Base-by-base conservation (phyloP, 805 yeast species). In the Metschnikowia peoriensis region DNA sequence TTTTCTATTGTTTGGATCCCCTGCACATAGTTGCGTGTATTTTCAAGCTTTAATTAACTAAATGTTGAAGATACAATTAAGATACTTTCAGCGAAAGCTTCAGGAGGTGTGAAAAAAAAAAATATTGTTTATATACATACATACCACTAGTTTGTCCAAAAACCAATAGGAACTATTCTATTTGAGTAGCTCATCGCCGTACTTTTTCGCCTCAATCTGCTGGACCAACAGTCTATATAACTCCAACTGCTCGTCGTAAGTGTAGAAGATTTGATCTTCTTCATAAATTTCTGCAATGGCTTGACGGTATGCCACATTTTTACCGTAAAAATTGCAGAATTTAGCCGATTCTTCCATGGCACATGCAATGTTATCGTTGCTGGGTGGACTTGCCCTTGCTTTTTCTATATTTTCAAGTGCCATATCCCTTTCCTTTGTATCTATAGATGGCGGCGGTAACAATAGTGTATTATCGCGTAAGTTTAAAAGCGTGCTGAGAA, bases 381-480 rank as follows among this genome's bases (percentile, higher is more conserved):
- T 49, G 29, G 46, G 32, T 11, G 46, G 11, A 15, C 44, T 14
- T 14, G 14, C 37, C 3, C 29, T 39, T 9, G 28, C 15, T 7
- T 57, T 22, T 15, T 38, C 43, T 4, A 57, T 58, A 14, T 55
- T 57, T 45, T 73, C 57, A 6, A 72, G 47, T 7, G 50, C 40
- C 12, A n/a, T 28, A 16, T 47, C 27, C 46, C 14, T 14, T 6
- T 44, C 43, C 34, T 44, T 28, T 29, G 29, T 28, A 9, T 2
- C 29, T 1, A 34, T 17, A 1, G 41, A 12, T 22, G 22, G 22
- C 4, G 38, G 46, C 7, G 53, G 55, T 22, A 46, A 39, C 37
- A 47, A 44, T 11, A 54, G 40, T n/a, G 45, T 32, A 9, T 41
- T 43, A 28, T 48, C 57, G 1, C 46, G 51, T 10, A 52, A 16